Evolutionary conservation across 129 eudicot species (phyloP).

Genomic region (sunflower (Helianthus annuus)): HanXRQr2.0-SUNRISE NC_035442.2:104775361-104775860

Average conservation of each 20-base stretch:
- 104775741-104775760: slow-evolving; percentile 39
- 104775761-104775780: slow-evolving; percentile 79
- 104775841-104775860: slow-evolving; percentile 48
- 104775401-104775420: no score
- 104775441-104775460: no score
- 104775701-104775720: slow-evolving; percentile 1
- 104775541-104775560: no score
- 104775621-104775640: slow-evolving; percentile 5
- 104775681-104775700: slow-evolving; percentile 10
- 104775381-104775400: no score
- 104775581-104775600: slow-evolving; percentile 5
- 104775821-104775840: slow-evolving; percentile 94
- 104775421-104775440: no score
- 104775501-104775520: no score
- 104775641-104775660: neutral
- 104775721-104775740: slow-evolving; percentile 7
- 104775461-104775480: no score
- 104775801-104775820: slow-evolving; percentile 71
- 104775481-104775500: no score
- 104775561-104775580: neutral
- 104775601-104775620: slow-evolving; percentile 1
- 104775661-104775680: slow-evolving; percentile 10
- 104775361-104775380: no score
- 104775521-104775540: no score
- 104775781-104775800: slow-evolving; percentile 73